Evolutionary conservation across 257 asterid genomes (phyloP), one percentile per base, ranked within the genome.

Genomic region (Nicotiana attenuata): DNA sequence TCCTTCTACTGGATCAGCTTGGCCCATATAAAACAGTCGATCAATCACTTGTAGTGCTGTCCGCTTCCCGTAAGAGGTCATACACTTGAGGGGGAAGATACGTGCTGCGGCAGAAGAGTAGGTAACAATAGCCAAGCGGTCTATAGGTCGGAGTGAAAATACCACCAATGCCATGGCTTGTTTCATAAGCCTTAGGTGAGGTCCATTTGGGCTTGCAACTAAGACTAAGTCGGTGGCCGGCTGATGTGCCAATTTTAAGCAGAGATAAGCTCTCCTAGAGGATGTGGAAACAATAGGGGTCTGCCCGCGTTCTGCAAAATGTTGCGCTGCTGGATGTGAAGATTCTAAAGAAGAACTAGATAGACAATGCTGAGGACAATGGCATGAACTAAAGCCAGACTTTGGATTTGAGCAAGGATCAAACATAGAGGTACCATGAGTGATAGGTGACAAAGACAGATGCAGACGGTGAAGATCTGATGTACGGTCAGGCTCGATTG

Each of bases 81-180:
- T 95, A 29, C 95, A 92, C 53, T 91, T 86, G 52, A 94, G 96
- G n/a, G 98, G 97, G 80, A 92, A 93, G 73, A 91, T 88, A 1
- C 97, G 97, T 0, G 97, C 90, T 2, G 97, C 99, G 0, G 99
- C 88, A 13, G 98, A 93, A 2, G 97, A 91, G 89, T 93, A 88
- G 2, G 98, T 89, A 2, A 94, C 97, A 13, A 95, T 91, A 66
- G 98, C 97, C 60, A 93, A 76, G 2, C 98, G 91, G 64, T 95
- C 99, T 14, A 86, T 83, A 24, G 94, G 94, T 1, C 97, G 91
- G 10, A 95, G 90, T 0, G 97, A 90, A 86, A 90, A 92, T 26
- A 95, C 96, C 28, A 89, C 95, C 66, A 92, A 77, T 0, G 97
- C 94, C 98, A 95, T 93, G 9, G 96, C 92, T 85, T 95, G 97